A percentile compares a stretch with the other conserved stretches of the same genome.
phyloP scores from a whole-genome alignment of 345 rosid genomes.

The Salix caprea region DNA sequence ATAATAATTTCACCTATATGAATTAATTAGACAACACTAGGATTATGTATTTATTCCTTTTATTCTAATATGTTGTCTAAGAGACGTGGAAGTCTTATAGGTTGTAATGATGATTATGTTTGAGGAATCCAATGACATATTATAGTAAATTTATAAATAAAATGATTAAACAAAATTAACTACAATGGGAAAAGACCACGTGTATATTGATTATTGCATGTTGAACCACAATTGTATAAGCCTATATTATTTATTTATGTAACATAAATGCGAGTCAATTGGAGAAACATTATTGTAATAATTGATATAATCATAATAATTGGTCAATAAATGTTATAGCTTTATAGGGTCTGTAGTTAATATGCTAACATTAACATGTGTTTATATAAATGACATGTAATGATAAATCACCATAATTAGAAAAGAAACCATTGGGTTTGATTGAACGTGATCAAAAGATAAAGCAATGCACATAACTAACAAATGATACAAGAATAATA shows the following conservation, averaged over 20 bases:
- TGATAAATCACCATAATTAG: constrained; percentile 24
- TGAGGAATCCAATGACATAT: constrained; percentile 61
- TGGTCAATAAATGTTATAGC: too few species aligned
- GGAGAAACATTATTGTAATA: too few species aligned
- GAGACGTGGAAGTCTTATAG: constrained; percentile 72
- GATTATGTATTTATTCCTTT: constrained; percentile 21
- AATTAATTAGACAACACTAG: constrained; percentile 28
- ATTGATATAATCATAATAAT: too few species aligned
- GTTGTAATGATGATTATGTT: constrained; percentile 59
- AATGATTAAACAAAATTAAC: background rate
- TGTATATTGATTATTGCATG: background rate
- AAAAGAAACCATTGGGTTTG: constrained; percentile 17
- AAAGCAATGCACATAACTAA: constrained; percentile 37
- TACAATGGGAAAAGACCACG: background rate
- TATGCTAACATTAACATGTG: too few species aligned
- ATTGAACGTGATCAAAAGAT: constrained; percentile 42
- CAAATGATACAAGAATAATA: too few species aligned
- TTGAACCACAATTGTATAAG: background rate
- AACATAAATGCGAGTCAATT: too few species aligned
- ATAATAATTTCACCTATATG: constrained; percentile 33
- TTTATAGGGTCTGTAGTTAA: too few species aligned
- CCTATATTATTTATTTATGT: too few species aligned
- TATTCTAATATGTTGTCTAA: constrained; percentile 51
- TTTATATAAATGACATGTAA: background rate
- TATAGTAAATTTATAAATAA: constrained; percentile 14